Percentiles rank a stretch among this genome's conserved stretches.
Conservation (phyloP, 179 eudicot genomes). For the Patellifolia procumbens region DNA sequence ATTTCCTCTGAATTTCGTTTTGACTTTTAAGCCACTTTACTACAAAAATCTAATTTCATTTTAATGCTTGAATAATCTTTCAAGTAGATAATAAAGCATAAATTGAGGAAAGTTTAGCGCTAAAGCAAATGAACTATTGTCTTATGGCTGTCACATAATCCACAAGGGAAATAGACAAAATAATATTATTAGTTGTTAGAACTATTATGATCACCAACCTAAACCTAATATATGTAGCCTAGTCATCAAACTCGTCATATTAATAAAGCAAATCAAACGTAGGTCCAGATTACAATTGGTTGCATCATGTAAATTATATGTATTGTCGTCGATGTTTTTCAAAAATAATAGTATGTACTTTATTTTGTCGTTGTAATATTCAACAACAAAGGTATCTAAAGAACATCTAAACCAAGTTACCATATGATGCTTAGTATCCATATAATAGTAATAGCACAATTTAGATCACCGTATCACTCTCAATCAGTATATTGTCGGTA, state of each 20-base stretch:
- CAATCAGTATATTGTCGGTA: no score
- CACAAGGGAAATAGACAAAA: not conserved
- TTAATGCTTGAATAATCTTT: not conserved
- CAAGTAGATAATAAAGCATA: conserved; percentile 23
- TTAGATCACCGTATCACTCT: no score
- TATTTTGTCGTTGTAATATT: no score
- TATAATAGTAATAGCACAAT: no score
- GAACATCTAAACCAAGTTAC: no score
- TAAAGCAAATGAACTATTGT: conserved; percentile 36
- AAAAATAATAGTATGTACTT: no score
- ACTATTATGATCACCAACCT: not conserved
- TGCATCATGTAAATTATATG: no score
- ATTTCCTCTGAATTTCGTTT: not conserved
- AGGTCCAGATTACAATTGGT: no score
- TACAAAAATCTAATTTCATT: not conserved
- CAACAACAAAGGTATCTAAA: no score
- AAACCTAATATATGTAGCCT: not conserved
- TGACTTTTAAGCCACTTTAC: conserved; percentile 64
- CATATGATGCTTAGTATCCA: no score
- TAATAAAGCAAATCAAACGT: no score
- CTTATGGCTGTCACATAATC: not conserved
- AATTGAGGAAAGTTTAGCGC: conserved; percentile 50
- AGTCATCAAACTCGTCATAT: not conserved
- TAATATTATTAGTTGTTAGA: not conserved
- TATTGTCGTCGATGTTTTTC: no score